Evolutionary conservation across 1,139 yeast species (phyloP).

Genomic region (Scheffersomyces titani): DNA sequence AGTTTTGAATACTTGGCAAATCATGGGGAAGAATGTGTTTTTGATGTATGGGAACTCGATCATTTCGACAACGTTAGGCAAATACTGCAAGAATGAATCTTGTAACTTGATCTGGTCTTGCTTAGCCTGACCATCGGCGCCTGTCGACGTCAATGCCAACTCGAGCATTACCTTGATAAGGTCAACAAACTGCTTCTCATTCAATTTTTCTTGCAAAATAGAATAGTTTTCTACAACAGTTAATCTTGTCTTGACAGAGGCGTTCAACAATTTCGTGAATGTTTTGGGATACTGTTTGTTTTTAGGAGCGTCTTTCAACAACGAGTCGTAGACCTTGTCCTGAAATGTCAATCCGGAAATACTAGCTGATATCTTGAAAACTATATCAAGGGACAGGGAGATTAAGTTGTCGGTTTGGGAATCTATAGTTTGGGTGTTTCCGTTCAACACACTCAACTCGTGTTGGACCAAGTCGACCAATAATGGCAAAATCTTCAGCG

Average conservation of each 20-base stretch:
- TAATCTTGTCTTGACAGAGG: conserved; percentile 37
- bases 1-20: conserved; percentile 73
- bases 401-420: conserved; percentile 39
- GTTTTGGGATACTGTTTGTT: conserved; percentile 36
- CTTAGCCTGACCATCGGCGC: conserved; percentile 20
- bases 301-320: conserved; percentile 32
- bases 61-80: conserved; percentile 44
- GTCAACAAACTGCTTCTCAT: conserved; percentile 44
- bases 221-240: conserved; percentile 57
- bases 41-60: conserved; percentile 76
- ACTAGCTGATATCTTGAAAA: conserved; percentile 63
- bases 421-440: conserved; percentile 8
- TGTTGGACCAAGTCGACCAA: conserved; percentile 47
- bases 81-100: conserved; percentile 52
- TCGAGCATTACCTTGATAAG: conserved; percentile 33
- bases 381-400: conserved; percentile 55
- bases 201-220: conserved; percentile 53
- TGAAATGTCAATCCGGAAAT: conserved; percentile 78
- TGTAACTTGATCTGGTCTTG: conserved; percentile 50
- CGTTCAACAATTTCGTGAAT: conserved; percentile 41
- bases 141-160: conserved; percentile 29
- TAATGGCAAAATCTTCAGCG: conserved; percentile 75
- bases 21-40: conserved; percentile 68
- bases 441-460: conserved; percentile 28
- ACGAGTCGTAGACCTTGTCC: conserved; percentile 55